A percentile compares a stretch with the other conserved stretches of the same genome.
These are phyloP conservation scores for Tilletia horrida DNA, from an alignment of 1,284 basidiomycete species.

Conservation along the genomic window DNA sequence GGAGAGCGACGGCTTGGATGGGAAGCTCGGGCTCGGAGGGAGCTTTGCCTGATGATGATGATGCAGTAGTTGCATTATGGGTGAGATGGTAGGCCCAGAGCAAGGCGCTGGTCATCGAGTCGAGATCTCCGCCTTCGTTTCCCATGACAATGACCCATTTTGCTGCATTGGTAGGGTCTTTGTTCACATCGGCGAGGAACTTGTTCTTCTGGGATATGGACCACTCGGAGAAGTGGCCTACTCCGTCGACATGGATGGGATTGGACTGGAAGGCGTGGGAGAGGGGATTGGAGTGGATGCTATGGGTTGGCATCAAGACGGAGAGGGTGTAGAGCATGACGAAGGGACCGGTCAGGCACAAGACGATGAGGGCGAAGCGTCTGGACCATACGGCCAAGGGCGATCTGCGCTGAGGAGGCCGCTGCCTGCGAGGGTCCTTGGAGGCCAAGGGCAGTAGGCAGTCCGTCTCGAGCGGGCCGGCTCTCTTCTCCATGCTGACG, in stretches of 20 bases:
- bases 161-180: constrained; percentile 29
- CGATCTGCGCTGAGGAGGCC: no score
- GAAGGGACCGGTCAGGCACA: not conserved
- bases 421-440: no score
- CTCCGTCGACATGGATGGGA: constrained; percentile 26
- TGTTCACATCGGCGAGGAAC: constrained; percentile 46
- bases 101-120: constrained; percentile 49
- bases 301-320: not conserved
- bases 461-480: no score
- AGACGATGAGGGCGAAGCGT: not conserved
- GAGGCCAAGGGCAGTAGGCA: no score
- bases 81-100: constrained; percentile 48
- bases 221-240: constrained; percentile 54
- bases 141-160: constrained; percentile 56
- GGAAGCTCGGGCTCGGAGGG: constrained; percentile 25
- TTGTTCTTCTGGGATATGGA: constrained; percentile 44
- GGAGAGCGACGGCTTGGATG: constrained; percentile 38
- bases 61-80: constrained; percentile 26
- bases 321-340: not conserved
- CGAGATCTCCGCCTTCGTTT: constrained; percentile 55
- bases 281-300: not conserved
- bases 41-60: not conserved
- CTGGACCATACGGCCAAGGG: no score
- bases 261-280: not conserved
- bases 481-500: no score